Evolutionary conservation across 192 early-diverging fungal genomes (phyloP), one percentile per base, ranked within the genome.

Genomic region (Coemansia sp.): DNA sequence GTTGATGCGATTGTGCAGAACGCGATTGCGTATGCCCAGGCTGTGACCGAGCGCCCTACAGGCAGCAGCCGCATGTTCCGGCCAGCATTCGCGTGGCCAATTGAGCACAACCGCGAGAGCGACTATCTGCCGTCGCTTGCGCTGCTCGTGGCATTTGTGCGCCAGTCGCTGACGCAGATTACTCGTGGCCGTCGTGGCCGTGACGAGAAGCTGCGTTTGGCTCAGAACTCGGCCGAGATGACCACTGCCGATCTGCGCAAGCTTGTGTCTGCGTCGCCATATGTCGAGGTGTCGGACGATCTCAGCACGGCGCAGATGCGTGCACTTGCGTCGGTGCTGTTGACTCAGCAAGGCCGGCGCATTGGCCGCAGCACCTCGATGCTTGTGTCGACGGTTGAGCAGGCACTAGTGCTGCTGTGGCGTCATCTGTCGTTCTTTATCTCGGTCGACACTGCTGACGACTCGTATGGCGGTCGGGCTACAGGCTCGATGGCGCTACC

Each of bases 391-490:
- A 57, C 74, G n/a, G 59, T 86, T 8, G 84, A 88, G 66, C 81
- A 84, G 57, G 75, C 85, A 0, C 66, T 90, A 34, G 82, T 89
- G 36, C 71, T 92, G 66, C 61, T 90, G 57, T 92, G 90, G 90
- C 82, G 88, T 4, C 90, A 92, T 63, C 68, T 92, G 57, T 81
- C 87, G 37, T 86, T 83, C 59, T 90, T 72, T 54, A 56, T 65
- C 36, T 47, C 46, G 26, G 21, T 28, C 5, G 49, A 36, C 2
- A 26, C 26, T 4, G 52, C 34, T 15, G 50, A 57, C 3, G 53
- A 46, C 36, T 25, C 38, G 11, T 50, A 63, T 54, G 51, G 48
- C 19, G 14, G 28, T 15, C 19, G 49, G 25, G 51, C 64, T n/a
- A 19, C 23, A 0, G 56, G 58, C 12, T 36, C 57, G 2, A 55